Percentiles rank a stretch among this genome's conserved stretches.
These are phyloP conservation scores for Podaxis sp. DNA, from an alignment of 768 basidiomycete species.

Conservation along the genomic window DNA sequence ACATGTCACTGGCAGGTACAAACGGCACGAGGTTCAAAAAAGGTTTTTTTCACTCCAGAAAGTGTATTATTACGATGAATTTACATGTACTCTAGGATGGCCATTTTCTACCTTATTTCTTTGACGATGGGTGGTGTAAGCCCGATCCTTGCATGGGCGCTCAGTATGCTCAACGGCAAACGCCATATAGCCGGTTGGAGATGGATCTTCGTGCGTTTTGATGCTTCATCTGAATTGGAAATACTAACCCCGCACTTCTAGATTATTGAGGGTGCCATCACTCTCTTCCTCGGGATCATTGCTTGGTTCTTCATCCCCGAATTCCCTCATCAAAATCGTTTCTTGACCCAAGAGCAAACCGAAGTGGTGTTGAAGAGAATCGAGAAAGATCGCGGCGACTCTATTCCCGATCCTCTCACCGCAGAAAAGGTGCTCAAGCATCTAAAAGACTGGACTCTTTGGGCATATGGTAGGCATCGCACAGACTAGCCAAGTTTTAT, in stretches of 20 bases:
- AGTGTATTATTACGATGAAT: not conserved
- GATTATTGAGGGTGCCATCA: constrained; percentile 24
- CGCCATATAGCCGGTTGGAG: constrained; percentile 20
- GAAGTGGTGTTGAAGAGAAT: constrained; percentile 24
- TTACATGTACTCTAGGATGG: constrained; percentile 16
- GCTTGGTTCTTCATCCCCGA: constrained; percentile 20
- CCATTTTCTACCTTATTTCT: constrained; percentile 20
- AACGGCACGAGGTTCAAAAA: constrained; percentile 27
- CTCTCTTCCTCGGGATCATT: constrained; percentile 19
- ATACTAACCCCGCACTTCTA: constrained; percentile 3
- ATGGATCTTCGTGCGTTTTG: constrained; percentile 23
- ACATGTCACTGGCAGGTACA: constrained; percentile 12
- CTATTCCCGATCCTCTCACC: constrained; percentile 25
- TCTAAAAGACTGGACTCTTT: constrained; percentile 29
- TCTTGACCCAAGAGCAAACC: constrained; percentile 24
- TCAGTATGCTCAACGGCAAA: constrained; percentile 19
- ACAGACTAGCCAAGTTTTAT: not conserved
- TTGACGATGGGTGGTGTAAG: constrained; percentile 22
- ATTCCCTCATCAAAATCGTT: constrained; percentile 24
- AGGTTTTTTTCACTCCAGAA: constrained; percentile 13
- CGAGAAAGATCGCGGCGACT: constrained; percentile 28
- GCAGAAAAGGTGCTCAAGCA: constrained; percentile 22
- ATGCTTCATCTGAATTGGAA: not conserved
- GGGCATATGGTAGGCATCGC: constrained; percentile 23
- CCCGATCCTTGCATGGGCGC: constrained; percentile 21